Conservation (phyloP, 352 stramenopile genomes). For the Sclerospora graminicola region DNA sequence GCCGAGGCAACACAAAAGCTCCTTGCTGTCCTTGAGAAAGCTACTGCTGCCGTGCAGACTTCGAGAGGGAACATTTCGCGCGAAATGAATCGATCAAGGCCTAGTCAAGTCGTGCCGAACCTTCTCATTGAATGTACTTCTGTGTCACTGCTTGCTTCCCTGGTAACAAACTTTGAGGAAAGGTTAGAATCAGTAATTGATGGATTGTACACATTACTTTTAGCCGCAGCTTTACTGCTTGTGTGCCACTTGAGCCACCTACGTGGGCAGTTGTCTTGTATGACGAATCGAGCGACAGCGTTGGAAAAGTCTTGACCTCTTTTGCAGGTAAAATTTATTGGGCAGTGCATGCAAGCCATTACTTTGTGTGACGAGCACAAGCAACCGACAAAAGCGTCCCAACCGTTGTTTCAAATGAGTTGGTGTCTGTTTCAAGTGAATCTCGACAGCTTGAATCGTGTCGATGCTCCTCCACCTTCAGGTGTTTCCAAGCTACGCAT, state of each 20-base stretch:
- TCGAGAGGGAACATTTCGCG: conserved; percentile 7
- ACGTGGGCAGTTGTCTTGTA: conserved; percentile 5
- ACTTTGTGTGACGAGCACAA: conserved; percentile 23
- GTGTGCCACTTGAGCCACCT: conserved; percentile 33
- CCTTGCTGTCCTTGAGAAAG: conserved; percentile 17
- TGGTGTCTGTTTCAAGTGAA: conserved; percentile 53
- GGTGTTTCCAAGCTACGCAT: conserved; percentile 27
- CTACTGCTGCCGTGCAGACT: conserved; percentile 9
- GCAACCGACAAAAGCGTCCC: conserved; percentile 3
- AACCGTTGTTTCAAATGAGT: conserved; percentile 47
- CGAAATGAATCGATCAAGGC: conserved; percentile 7
- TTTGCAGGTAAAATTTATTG: conserved; percentile 43
- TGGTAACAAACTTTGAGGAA: conserved; percentile 19
- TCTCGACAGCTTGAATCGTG: conserved; percentile 31
- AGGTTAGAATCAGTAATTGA: conserved; percentile 20
- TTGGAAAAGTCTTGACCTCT: no score
- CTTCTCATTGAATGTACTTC: not conserved
- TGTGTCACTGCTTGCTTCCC: conserved; percentile 19
- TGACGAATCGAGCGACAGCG: no score
- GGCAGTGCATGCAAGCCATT: conserved; percentile 44
- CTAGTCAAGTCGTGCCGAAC: conserved; percentile 4
- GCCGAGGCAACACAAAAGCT: conserved; percentile 13
- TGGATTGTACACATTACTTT: conserved; percentile 30
- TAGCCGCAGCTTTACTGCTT: conserved; percentile 40
- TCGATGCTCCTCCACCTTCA: not conserved